Evolutionary conservation across 495 filamentous ascomycete species (phyloP), one percentile per base, ranked within the genome.

Genomic region (Pyrenopolyporus hunteri): DNA sequence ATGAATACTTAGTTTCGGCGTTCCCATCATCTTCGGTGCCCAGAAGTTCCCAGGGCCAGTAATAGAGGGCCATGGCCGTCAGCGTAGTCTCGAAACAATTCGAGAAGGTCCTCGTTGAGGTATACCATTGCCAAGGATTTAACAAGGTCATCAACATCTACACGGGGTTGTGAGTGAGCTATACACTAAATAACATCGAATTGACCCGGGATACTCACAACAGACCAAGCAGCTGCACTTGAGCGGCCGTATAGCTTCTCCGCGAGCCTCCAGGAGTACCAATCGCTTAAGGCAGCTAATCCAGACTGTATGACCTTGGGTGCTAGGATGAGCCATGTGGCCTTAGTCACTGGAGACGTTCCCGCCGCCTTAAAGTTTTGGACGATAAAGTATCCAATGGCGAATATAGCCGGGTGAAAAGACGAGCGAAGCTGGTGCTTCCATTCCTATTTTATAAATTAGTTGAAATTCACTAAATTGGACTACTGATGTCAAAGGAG

Each of bases 111-210:
- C 94, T 83, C 1, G 91, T 95, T 0, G 93, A 92, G 72, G 89
- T 95, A 72, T 95, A 97, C 89, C 89, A 99, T 71, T 97, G 92
- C 91, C 95, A 99, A 13, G 94, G 92, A 69, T 86, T 98, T 60
- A 89, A 74, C 25, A 92, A 74, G 1, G 89, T 88, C 73, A 95
- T 82, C 20, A 84, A 80, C 16, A 91, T 75, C 82, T 88, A 55
- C 17, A 46, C 31, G 17, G 8, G 14, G 17, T 1, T 36, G 37
- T 57, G 51, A 69, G 62, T 37, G 32, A 49, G 13, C 20, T 17
- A 26, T 35, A 32, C 14, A 47, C 22, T 10, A 32, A 19, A 35
- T 9, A 16, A 13, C 10, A 20, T 35, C 7, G 22, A 44, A 45
- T 16, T 7, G 33, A 10, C n/a, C 6, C 7, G 42, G 10, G 37